Percentiles rank a stretch among this genome's conserved stretches.
phyloP scores from a whole-genome alignment of 495 filamentous ascomycete species.

The Coniosporium apollinis region DNA sequence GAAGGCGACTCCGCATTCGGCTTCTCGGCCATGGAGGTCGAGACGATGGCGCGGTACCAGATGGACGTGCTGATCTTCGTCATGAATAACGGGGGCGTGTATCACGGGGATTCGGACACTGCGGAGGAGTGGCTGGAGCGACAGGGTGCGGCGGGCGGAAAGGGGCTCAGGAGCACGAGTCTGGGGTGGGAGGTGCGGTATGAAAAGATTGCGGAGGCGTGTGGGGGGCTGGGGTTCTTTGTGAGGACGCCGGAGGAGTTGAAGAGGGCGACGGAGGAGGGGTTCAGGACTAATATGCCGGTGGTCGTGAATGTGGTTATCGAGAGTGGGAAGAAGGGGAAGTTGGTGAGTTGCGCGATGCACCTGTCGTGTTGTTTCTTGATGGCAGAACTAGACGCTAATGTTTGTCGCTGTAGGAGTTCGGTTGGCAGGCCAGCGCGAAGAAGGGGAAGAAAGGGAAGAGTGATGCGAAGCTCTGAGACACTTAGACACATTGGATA shows the following conservation, averaged over 20 bases:
- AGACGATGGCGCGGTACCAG: conserved; percentile 45
- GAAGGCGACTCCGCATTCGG: conserved; percentile 50
- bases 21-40: conserved; percentile 45
- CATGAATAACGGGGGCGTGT: conserved; percentile 49
- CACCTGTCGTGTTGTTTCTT: too few species aligned
- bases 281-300: conserved; percentile 31
- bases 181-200: conserved; percentile 42
- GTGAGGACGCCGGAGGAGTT: conserved; percentile 38
- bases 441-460: not conserved
- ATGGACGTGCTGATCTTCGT: conserved; percentile 48
- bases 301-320: conserved; percentile 45
- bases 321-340: conserved; percentile 35
- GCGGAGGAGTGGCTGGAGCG: conserved; percentile 25
- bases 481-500: too few species aligned
- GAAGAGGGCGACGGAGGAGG: conserved; percentile 32
- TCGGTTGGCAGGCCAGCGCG: conserved; percentile 1
- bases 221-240: conserved; percentile 38
- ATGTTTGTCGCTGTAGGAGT: not conserved
- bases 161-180: conserved; percentile 35
- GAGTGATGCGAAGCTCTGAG: not conserved
- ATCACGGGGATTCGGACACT: conserved; percentile 36
- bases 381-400: not conserved
- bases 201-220: conserved; percentile 39
- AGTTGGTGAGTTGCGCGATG: conserved; percentile 24
- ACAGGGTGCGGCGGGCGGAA: conserved; percentile 20